These are phyloP conservation scores for Fusarium tupiense DNA, from an alignment of 2,329 filamentous ascomycete species.

Conservation along the genomic window DNA sequence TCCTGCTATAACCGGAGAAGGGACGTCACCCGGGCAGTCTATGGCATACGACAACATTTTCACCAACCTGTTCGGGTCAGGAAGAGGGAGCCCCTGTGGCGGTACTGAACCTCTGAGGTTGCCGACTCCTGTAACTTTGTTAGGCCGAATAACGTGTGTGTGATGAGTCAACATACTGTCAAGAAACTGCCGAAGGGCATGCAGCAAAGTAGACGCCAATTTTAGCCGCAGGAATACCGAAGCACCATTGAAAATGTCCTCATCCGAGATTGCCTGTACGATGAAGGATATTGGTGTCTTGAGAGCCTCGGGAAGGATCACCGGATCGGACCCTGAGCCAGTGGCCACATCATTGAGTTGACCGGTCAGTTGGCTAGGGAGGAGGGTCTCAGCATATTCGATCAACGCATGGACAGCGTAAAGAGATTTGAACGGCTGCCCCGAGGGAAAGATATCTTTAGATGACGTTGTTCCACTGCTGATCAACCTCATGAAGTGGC, in stretches of 20 bases:
- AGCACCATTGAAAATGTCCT: slow-evolving; percentile 58
- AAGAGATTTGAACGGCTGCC: slow-evolving; percentile 76
- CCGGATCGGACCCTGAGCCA: slow-evolving; percentile 31
- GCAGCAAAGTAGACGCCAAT: slow-evolving; percentile 43
- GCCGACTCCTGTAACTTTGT: slow-evolving; percentile 27
- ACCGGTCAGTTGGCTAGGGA: slow-evolving; percentile 40
- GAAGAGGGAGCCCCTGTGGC: slow-evolving; percentile 14
- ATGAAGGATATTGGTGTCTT: slow-evolving; percentile 63
- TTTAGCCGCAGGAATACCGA: slow-evolving; percentile 39
- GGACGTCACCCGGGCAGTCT: slow-evolving; percentile 34
- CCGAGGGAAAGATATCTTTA: slow-evolving; percentile 71
- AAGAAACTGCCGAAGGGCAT: slow-evolving; percentile 43
- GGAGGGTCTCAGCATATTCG: slow-evolving; percentile 64
- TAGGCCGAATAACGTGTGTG: not conserved
- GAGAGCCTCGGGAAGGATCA: slow-evolving; percentile 48
- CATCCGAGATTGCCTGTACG: slow-evolving; percentile 68
- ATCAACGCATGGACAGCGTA: slow-evolving; percentile 76
- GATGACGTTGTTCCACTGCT: slow-evolving; percentile 63
- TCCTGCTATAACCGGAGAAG: slow-evolving; percentile 40
- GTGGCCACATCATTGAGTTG: not conserved
- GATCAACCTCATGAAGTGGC: slow-evolving; percentile 68
- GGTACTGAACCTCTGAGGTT: slow-evolving; percentile 9
- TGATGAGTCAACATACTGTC: slow-evolving; percentile 34
- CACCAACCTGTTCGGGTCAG: slow-evolving; percentile 37
- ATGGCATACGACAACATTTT: slow-evolving; percentile 43